These are phyloP conservation scores for Radiomyces spectabilis DNA, from an alignment of 192 early-diverging fungal species.

Conservation along the genomic window DNA sequence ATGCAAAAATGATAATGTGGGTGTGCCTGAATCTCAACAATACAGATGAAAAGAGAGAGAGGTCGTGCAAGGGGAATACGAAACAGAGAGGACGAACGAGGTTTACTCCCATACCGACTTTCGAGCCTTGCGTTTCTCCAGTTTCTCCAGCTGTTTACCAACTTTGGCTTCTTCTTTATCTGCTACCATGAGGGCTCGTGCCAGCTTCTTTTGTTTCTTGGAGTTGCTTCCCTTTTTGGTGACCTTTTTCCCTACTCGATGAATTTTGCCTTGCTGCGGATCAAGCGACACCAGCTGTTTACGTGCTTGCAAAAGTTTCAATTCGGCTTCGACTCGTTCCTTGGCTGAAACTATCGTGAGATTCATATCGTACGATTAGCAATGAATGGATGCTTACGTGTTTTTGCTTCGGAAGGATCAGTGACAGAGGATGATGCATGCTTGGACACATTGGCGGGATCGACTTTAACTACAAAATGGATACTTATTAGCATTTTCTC, in stretches of 20 bases:
- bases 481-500: background rate
- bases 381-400: background rate
- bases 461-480: background rate
- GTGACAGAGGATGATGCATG: background rate
- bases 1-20: too few species aligned
- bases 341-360: conserved; percentile 5
- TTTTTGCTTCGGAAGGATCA: background rate
- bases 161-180: conserved; percentile 15
- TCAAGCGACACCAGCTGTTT: background rate
- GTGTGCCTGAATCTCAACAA: too few species aligned
- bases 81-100: background rate
- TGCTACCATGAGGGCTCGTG: conserved; percentile 13
- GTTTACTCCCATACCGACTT: conserved; percentile 11
- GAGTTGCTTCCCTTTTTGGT: conserved; percentile 4
- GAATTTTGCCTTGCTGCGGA: background rate
- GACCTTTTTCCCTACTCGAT: conserved; percentile 4
- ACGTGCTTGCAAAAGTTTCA: conserved; percentile 9
- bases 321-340: conserved; percentile 12
- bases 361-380: background rate
- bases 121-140: conserved; percentile 13
- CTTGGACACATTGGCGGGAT: conserved; percentile 4
- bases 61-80: background rate
- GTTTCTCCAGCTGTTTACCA: background rate
- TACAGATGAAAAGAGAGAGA: background rate
- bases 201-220: conserved; percentile 17